Evolutionary conservation across 225 moss, liverwort and hornwort species (phyloP).

Genomic region (Takakia lepidozioides): DNA sequence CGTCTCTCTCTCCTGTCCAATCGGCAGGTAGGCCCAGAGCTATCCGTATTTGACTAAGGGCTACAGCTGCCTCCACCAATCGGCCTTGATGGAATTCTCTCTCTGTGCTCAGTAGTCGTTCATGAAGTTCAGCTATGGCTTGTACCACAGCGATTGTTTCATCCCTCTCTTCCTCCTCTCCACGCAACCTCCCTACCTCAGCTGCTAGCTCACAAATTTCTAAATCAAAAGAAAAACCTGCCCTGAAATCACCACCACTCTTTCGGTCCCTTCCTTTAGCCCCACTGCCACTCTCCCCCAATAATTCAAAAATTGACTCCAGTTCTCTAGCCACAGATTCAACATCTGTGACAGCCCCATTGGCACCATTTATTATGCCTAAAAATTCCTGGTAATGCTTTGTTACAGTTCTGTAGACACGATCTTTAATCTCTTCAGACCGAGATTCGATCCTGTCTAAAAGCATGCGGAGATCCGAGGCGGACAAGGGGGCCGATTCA

Average conservation of each 20-base stretch:
- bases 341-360: constrained; percentile 31
- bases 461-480: constrained; percentile 67
- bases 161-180: constrained; percentile 53
- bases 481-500: constrained; percentile 56
- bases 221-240: constrained; percentile 41
- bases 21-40: constrained; percentile 42
- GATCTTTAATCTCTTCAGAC: constrained; percentile 55
- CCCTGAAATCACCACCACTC: constrained; percentile 9
- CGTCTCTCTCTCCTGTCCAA: constrained; percentile 47
- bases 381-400: constrained; percentile 31
- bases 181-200: constrained; percentile 35
- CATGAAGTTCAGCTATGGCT: constrained; percentile 42
- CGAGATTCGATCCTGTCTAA: constrained; percentile 42
- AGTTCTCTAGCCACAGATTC: constrained; percentile 40
- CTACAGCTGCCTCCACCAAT: constrained; percentile 44
- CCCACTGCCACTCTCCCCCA: constrained; percentile 32
- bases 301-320: constrained; percentile 26
- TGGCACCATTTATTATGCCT: constrained; percentile 27
- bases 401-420: constrained; percentile 31
- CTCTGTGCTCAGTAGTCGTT: constrained; percentile 47
- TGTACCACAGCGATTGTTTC: constrained; percentile 59
- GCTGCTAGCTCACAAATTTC: constrained; percentile 62
- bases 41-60: constrained; percentile 41
- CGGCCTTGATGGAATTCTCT: constrained; percentile 33
- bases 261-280: constrained; percentile 3